Conservation (phyloP, 495 filamentous ascomycete species). For the Lophiotrema nucula region DNA sequence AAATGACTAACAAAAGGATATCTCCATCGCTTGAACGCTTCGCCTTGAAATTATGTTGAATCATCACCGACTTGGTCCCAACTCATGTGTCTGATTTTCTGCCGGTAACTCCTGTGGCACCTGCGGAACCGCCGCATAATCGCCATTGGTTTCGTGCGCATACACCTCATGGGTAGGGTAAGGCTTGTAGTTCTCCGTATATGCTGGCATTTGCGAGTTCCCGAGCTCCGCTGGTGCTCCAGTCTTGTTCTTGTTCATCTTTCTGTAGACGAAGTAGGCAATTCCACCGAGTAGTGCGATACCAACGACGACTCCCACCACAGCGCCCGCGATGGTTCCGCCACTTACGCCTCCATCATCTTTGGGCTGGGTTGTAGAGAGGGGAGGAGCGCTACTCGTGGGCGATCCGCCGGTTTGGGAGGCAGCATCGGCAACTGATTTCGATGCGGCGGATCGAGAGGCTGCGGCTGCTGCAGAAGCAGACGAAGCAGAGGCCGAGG, state of each 20-base stretch:
- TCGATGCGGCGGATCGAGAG: neutral
- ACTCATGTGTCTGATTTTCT: too few species aligned
- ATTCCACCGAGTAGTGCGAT: constrained; percentile 1
- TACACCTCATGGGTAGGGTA: neutral
- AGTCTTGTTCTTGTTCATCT: neutral
- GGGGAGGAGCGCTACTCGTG: neutral
- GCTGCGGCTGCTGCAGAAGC: neutral
- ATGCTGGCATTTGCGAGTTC: neutral
- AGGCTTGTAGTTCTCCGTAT: neutral
- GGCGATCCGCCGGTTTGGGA: neutral
- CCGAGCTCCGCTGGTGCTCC: neutral
- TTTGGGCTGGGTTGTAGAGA: neutral
- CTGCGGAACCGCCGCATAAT: neutral
- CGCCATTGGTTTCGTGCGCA: neutral
- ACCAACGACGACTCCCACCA: neutral
- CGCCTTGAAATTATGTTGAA: too few species aligned
- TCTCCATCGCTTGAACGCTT: too few species aligned
- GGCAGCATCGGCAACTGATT: neutral
- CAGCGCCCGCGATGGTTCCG: constrained; percentile 1
- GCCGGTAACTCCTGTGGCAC: neutral
- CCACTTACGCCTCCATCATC: neutral
- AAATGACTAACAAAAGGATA: too few species aligned
- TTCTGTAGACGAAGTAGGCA: constrained; percentile 3
- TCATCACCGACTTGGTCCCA: too few species aligned
- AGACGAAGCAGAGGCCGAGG: neutral